Conservation (phyloP, 2,329 filamentous ascomycete species). For the Lomentospora prolificans region DNA sequence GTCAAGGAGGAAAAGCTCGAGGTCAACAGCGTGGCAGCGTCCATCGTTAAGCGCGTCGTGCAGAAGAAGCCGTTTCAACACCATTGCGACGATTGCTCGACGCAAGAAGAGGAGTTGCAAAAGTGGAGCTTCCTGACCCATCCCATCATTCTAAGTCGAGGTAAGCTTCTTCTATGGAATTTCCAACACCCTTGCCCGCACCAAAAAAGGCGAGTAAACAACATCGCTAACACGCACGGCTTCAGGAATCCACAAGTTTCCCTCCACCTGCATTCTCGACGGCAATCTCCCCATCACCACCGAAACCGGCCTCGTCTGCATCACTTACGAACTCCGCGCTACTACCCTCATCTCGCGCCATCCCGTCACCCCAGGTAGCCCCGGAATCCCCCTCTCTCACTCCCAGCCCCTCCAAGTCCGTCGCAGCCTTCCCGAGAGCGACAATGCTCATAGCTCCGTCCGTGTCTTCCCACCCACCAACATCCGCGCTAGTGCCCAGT, state of each 20-base stretch:
- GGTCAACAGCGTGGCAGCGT: conserved; percentile 64
- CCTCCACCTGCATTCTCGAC: conserved; percentile 78
- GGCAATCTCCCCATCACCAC: conserved; percentile 80
- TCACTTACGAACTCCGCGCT: conserved; percentile 72
- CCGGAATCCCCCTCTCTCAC: conserved; percentile 42
- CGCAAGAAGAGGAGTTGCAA: conserved; percentile 63
- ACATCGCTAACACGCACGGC: conserved; percentile 18
- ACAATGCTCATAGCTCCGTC: conserved; percentile 76
- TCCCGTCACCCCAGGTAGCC: conserved; percentile 34
- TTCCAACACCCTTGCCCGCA: neutral
- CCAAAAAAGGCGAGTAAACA: conserved; percentile 3
- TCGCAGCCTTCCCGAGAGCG: conserved; percentile 65
- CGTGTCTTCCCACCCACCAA: conserved; percentile 95
- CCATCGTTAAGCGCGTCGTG: conserved; percentile 57
- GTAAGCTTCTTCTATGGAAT: conserved; percentile 18
- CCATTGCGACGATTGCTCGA: conserved; percentile 69
- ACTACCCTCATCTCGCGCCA: conserved; percentile 52
- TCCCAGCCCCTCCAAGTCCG: conserved; percentile 62
- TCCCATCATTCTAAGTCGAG: conserved; percentile 39
- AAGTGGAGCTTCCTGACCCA: conserved; percentile 67
- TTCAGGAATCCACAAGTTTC: conserved; percentile 61
- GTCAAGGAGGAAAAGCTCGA: conserved; percentile 58
- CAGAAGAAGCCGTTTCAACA: conserved; percentile 75
- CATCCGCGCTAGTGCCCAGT: conserved; percentile 74
- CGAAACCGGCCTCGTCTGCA: conserved; percentile 59